phyloP scores from a whole-genome alignment of 2,329 filamentous ascomycete genomes.

The Fusarium udum region DNA sequence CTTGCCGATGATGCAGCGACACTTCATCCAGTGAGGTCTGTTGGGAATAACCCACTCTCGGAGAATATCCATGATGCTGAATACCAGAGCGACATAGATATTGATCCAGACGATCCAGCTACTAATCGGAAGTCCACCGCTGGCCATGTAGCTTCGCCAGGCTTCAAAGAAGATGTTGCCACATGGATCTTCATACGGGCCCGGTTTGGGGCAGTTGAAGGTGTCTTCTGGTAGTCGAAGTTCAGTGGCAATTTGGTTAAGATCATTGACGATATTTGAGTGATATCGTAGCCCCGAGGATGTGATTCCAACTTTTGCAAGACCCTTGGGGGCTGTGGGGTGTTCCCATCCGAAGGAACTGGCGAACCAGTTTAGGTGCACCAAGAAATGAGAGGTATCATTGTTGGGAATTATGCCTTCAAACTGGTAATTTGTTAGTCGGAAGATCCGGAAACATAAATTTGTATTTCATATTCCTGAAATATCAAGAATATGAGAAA shows the following conservation, averaged over 20 bases:
- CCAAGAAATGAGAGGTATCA: constrained; percentile 39
- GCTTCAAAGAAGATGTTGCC: constrained; percentile 43
- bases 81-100: constrained; percentile 19
- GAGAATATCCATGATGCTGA: constrained; percentile 22
- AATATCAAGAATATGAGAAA: not conserved
- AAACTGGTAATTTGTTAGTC: constrained; percentile 30
- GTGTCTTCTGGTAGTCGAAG: constrained; percentile 37
- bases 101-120: constrained; percentile 32
- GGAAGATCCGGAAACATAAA: not conserved
- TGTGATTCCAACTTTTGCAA: constrained; percentile 38
- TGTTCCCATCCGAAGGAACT: constrained; percentile 42
- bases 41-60: constrained; percentile 42
- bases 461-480: not conserved
- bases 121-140: constrained; percentile 20
- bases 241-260: constrained; percentile 35
- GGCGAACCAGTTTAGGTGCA: constrained; percentile 41
- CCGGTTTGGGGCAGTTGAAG: constrained; percentile 33
- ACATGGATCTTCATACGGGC: constrained; percentile 30
- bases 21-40: constrained; percentile 41
- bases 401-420: constrained; percentile 42
- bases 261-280: constrained; percentile 30
- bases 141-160: constrained; percentile 34
- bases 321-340: constrained; percentile 35
- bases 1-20: constrained; percentile 41
- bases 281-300: constrained; percentile 25